These are phyloP conservation scores for Leucaena leucocephala DNA, from an alignment of 306 rosid genomes.

Conservation along the genomic window DNA sequence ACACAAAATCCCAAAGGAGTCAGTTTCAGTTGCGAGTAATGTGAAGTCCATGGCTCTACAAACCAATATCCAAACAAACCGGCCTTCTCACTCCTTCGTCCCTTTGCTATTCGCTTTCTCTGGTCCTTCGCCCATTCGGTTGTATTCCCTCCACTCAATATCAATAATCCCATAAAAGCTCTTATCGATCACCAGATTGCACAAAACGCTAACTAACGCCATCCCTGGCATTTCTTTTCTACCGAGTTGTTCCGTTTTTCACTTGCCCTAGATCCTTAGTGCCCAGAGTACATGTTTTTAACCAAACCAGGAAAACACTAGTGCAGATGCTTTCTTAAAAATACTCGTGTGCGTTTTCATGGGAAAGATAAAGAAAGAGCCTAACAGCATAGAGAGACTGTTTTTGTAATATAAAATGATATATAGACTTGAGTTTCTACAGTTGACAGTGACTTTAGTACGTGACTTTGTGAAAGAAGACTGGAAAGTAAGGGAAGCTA, in stretches of 20 bases:
- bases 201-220: neutral
- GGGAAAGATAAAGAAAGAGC: neutral
- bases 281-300: neutral
- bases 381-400: neutral
- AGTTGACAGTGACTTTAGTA: neutral
- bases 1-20: conserved; percentile 47
- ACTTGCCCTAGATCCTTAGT: neutral
- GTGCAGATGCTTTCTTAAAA: neutral
- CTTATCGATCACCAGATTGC: neutral
- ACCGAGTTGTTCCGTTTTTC: neutral
- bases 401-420: neutral
- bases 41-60: neutral
- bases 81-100: neutral
- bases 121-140: neutral
- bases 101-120: neutral
- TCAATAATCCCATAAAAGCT: neutral
- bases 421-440: neutral
- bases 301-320: neutral
- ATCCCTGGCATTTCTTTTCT: neutral
- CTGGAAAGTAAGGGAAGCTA: neutral
- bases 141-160: neutral
- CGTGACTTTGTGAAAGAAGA: neutral
- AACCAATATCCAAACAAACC: conserved; percentile 1
- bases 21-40: conserved; percentile 41
- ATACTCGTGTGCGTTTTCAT: neutral